Percentiles rank a stretch among this genome's conserved stretches.
These are phyloP conservation scores for Coniella lustricola DNA, from an alignment of 2,329 filamentous ascomycete genomes.

Conservation along the genomic window DNA sequence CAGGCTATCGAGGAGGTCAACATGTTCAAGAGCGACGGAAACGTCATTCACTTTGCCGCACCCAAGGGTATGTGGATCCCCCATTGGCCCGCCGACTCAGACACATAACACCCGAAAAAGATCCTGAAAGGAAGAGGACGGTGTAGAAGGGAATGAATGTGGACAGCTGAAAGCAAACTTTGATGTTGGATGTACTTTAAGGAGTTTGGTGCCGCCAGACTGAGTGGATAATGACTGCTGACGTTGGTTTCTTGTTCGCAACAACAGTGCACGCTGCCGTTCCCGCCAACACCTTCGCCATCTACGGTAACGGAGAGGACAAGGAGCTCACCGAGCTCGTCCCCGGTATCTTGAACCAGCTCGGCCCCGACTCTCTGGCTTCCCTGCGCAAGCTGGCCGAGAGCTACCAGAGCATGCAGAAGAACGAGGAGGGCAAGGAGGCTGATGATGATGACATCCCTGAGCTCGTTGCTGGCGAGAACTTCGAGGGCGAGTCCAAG, in stretches of 20 bases:
- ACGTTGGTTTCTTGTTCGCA: constrained; percentile 5
- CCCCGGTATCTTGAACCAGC: constrained; percentile 98
- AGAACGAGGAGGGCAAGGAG: constrained; percentile 74
- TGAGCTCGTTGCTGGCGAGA: constrained; percentile 92
- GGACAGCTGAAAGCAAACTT: background rate
- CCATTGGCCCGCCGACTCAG: background rate
- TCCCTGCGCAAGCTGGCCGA: constrained; percentile 97
- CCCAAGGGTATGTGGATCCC: constrained; percentile 69
- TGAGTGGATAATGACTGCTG: constrained; percentile 1
- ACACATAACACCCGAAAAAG: too few relatives aligned
- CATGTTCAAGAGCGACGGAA: constrained; percentile 99
- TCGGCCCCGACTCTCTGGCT: constrained; percentile 94
- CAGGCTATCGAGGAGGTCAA: constrained; percentile 99
- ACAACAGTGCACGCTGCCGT: constrained; percentile 88
- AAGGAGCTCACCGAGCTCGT: constrained; percentile 99
- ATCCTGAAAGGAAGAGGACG: background rate
- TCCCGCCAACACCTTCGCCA: constrained; percentile 97
- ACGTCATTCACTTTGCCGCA: constrained; percentile 98
- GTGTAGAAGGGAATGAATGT: background rate
- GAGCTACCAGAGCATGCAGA: constrained; percentile 99
- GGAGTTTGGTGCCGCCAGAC: background rate
- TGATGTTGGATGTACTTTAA: background rate
- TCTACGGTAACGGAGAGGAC: constrained; percentile 98
- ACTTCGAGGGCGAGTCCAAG: constrained; percentile 79
- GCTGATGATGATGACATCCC: constrained; percentile 90